Conservation (phyloP, 306 rosid species). For the Trifolium dubium region DNA sequence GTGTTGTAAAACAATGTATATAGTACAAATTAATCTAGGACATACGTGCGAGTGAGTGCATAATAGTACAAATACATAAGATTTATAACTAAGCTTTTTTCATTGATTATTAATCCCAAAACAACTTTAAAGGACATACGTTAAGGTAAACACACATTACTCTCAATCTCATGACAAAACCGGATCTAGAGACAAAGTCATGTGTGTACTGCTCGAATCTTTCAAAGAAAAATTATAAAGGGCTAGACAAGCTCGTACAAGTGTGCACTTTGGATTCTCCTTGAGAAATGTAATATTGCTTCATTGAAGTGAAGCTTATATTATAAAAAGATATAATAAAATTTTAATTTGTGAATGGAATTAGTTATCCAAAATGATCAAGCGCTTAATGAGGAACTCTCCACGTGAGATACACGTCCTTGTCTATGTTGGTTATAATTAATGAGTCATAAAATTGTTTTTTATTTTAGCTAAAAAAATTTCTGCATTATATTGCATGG, state of each 20-base stretch:
- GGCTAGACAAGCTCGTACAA: constrained; percentile 16
- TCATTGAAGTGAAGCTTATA: constrained; percentile 4
- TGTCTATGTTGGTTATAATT: constrained; percentile 37
- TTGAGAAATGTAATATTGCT: constrained; percentile 32
- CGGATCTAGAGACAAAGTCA: constrained; percentile 43
- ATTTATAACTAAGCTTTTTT: constrained; percentile 14
- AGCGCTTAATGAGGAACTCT: constrained; percentile 41
- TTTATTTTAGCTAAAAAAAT: background rate
- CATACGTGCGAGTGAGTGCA: constrained; percentile 33
- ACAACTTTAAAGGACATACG: constrained; percentile 11
- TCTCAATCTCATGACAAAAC: constrained; percentile 22
- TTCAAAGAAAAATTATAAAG: constrained; percentile 37
- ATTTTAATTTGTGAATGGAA: constrained; percentile 9
- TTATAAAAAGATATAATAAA: background rate
- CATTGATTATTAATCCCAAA: constrained; percentile 28
- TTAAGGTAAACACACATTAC: constrained; percentile 15
- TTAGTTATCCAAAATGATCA: constrained; percentile 31
- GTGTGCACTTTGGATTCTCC: constrained; percentile 56
- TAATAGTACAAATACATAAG: constrained; percentile 11
- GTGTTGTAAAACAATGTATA: constrained; percentile 36
- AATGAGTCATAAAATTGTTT: constrained; percentile 15
- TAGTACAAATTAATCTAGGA: constrained; percentile 23
- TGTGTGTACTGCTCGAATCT: constrained; percentile 47
- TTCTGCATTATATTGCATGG: too few relatives aligned
- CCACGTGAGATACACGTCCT: constrained; percentile 48